Percentiles rank a stretch among this genome's conserved stretches.
Conservation (phyloP, 2,329 filamentous ascomycete genomes). For the Fusarium verrucosum region DNA sequence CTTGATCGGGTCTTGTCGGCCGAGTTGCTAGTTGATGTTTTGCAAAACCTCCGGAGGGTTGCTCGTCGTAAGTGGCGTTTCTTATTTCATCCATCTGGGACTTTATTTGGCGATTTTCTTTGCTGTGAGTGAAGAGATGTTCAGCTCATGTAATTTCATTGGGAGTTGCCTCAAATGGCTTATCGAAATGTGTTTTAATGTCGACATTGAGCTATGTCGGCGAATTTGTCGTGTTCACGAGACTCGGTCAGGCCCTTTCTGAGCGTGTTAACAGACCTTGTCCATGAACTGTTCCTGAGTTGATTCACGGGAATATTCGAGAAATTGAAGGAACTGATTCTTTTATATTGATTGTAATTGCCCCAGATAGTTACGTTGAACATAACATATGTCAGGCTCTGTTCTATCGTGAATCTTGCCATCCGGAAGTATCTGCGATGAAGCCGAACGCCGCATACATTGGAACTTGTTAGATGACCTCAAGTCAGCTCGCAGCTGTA, state of each 20-base stretch:
- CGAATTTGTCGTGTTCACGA: neutral
- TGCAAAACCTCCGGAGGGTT: neutral
- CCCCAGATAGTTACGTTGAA: neutral
- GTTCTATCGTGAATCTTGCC: neutral
- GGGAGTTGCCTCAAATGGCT: neutral
- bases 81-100: neutral
- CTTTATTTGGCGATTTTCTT: neutral
- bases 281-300: neutral
- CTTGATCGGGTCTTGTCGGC: conserved; percentile 29
- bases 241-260: neutral
- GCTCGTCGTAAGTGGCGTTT: conserved; percentile 11
- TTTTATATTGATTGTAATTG: neutral
- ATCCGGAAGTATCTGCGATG: neutral
- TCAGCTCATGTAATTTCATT: neutral
- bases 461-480: neutral
- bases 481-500: neutral
- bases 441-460: neutral
- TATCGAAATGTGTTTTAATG: neutral
- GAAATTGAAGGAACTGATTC: neutral
- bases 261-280: neutral
- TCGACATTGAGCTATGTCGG: neutral
- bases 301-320: neutral
- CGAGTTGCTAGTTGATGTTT: conserved; percentile 17
- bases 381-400: neutral
- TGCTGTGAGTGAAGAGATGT: neutral